These are phyloP conservation scores for Trichoderma atrobrunneum DNA, from an alignment of 2,329 filamentous ascomycete species.

Conservation along the genomic window DNA sequence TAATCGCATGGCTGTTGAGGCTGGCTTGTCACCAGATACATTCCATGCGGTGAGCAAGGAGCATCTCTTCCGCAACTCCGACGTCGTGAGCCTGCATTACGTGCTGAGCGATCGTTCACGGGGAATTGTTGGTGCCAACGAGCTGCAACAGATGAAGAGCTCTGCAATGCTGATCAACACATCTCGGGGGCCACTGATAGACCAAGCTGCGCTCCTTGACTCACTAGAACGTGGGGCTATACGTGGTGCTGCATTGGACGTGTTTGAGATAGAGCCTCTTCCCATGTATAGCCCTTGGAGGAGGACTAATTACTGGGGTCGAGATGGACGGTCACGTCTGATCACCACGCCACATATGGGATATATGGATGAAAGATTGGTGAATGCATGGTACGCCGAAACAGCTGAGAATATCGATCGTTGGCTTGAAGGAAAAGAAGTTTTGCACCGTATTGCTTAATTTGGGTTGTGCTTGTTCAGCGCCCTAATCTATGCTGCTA, in stretches of 20 bases:
- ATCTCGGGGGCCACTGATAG: constrained; percentile 65
- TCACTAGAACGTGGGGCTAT: constrained; percentile 59
- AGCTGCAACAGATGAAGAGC: constrained; percentile 63
- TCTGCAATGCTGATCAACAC: constrained; percentile 68
- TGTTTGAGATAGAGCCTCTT: constrained; percentile 71
- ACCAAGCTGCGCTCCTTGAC: constrained; percentile 61
- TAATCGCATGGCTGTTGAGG: constrained; percentile 50
- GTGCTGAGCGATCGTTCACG: constrained; percentile 62
- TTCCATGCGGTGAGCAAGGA: constrained; percentile 60
- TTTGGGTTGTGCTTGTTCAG: not conserved
- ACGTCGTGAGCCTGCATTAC: constrained; percentile 56
- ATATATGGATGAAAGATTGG: constrained; percentile 64
- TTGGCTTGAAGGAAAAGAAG: constrained; percentile 38
- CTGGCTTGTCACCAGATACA: constrained; percentile 57
- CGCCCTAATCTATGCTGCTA: not conserved
- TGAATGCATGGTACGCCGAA: constrained; percentile 66
- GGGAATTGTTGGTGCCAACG: constrained; percentile 55
- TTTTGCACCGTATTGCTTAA: constrained; percentile 21
- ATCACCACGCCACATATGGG: constrained; percentile 72
- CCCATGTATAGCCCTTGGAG: constrained; percentile 26
- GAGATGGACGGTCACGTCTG: constrained; percentile 56
- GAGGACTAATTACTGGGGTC: constrained; percentile 27
- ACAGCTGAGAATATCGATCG: constrained; percentile 60
- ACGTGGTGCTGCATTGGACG: constrained; percentile 68
- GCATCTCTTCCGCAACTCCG: constrained; percentile 51